These are phyloP conservation scores for Mentha longifolia DNA, from an alignment of 257 asterid genomes.

Conservation along the genomic window DNA sequence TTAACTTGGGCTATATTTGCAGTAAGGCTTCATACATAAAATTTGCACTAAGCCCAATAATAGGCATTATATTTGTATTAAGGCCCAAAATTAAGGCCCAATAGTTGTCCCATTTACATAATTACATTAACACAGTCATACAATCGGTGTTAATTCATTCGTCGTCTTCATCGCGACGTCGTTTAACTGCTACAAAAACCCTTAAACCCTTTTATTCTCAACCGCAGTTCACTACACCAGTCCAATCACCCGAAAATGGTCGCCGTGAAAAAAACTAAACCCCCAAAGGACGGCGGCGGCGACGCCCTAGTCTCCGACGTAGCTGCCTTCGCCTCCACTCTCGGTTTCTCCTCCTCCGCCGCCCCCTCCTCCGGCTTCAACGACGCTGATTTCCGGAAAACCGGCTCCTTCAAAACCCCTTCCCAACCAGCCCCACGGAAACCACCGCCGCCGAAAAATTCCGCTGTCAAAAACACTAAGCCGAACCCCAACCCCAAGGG, in stretches of 20 bases:
- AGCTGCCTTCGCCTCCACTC: constrained; percentile 84
- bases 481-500: constrained; percentile 25
- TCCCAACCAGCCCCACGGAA: constrained; percentile 3
- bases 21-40: too few relatives aligned
- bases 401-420: constrained; percentile 50
- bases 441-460: neutral
- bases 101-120: too few relatives aligned
- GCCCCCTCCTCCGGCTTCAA: constrained; percentile 71
- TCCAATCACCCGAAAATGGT: constrained; percentile 36
- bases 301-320: constrained; percentile 62
- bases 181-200: constrained; percentile 27
- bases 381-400: constrained; percentile 85
- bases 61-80: too few relatives aligned
- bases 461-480: constrained; percentile 20
- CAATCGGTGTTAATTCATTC: too few relatives aligned
- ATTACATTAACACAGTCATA: too few relatives aligned
- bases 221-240: constrained; percentile 5
- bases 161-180: constrained; percentile 19
- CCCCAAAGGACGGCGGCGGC: constrained; percentile 40
- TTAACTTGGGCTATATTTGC: too few relatives aligned
- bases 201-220: constrained; percentile 30
- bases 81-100: too few relatives aligned
- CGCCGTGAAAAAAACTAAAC: constrained; percentile 43
- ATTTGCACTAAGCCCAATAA: too few relatives aligned
- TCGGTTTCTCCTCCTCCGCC: constrained; percentile 67